phyloP scores from a whole-genome alignment of 306 rosid species.

The Pterocarpus santalinus region DNA sequence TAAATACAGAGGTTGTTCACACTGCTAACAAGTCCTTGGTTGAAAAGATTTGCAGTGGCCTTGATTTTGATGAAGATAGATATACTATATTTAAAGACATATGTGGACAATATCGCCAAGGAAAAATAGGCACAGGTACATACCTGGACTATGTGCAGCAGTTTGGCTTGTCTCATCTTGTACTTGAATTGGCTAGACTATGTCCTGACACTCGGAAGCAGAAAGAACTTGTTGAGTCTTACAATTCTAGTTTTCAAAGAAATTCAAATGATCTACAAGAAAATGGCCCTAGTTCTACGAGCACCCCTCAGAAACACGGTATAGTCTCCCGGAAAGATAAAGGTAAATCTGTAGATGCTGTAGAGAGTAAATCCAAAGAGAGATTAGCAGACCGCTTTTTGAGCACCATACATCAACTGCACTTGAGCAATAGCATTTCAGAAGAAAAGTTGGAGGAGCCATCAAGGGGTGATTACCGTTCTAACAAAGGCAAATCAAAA shows the following conservation, averaged over 20 bases:
- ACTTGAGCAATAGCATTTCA: slow-evolving; percentile 61
- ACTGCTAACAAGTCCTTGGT: slow-evolving; percentile 92
- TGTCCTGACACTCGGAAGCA: slow-evolving; percentile 85
- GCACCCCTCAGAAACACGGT: slow-evolving; percentile 45
- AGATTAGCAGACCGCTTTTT: slow-evolving; percentile 69
- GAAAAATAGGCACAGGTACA: slow-evolving; percentile 66
- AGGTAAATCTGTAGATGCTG: slow-evolving; percentile 60
- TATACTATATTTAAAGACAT: slow-evolving; percentile 76
- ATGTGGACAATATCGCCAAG: slow-evolving; percentile 87
- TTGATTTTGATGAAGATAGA: slow-evolving; percentile 83
- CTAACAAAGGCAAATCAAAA: slow-evolving; percentile 66
- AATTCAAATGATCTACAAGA: slow-evolving; percentile 48
- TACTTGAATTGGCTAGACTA: slow-evolving; percentile 82
- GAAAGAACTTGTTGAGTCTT: slow-evolving; percentile 75
- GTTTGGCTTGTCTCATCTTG: slow-evolving; percentile 89
- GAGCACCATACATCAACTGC: slow-evolving; percentile 74
- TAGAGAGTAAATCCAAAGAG: slow-evolving; percentile 55
- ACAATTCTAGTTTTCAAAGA: slow-evolving; percentile 62
- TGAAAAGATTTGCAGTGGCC: slow-evolving; percentile 82
- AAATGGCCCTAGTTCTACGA: slow-evolving; percentile 35
- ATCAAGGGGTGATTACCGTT: slow-evolving; percentile 80
- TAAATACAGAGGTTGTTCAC: slow-evolving; percentile 67
- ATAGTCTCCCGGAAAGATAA: slow-evolving; percentile 75
- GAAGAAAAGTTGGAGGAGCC: slow-evolving; percentile 75
- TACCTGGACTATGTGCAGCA: slow-evolving; percentile 81